phyloP scores from a whole-genome alignment of 2,329 filamentous ascomycete species.

The Ceratocystis albifundus region DNA sequence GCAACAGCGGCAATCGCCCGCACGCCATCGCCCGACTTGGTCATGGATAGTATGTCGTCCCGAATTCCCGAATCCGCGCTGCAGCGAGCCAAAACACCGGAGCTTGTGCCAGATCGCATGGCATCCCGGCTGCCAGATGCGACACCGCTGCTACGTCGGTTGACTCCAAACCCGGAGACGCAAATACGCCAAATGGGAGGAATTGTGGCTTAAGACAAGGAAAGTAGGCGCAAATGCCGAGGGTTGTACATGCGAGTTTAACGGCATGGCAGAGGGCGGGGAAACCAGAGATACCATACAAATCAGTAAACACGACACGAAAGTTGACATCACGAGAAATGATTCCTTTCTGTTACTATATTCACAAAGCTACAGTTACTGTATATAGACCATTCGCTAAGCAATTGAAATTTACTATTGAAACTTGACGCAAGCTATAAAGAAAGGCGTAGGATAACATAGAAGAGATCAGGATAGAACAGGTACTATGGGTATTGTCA shows the following conservation, averaged over 20 bases:
- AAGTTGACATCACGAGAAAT: too few species aligned
- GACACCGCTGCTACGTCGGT: conserved; percentile 32
- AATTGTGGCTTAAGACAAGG: conserved; percentile 25
- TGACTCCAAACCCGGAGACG: conserved; percentile 41
- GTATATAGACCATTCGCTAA: conserved; percentile 13
- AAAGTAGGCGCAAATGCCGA: not conserved
- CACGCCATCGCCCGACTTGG: conserved; percentile 40
- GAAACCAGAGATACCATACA: not conserved
- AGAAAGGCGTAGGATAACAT: not conserved
- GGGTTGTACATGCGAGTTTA: too few species aligned
- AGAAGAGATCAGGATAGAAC: not conserved
- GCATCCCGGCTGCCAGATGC: conserved; percentile 44
- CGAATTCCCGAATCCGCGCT: conserved; percentile 32
- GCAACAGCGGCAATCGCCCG: conserved; percentile 24
- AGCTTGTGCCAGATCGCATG: conserved; percentile 53
- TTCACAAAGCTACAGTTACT: conserved; percentile 4
- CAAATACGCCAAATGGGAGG: conserved; percentile 30
- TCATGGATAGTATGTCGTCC: conserved; percentile 21
- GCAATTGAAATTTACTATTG: conserved; percentile 5
- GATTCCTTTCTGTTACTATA: not conserved
- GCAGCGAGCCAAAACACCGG: conserved; percentile 45
- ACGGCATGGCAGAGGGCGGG: not conserved
- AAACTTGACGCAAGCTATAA: not conserved
- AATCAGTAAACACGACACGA: not conserved
- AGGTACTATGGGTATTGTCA: conserved; percentile 3